A percentile compares a stretch with the other conserved stretches of the same genome.
phyloP scores from a whole-genome alignment of 2,329 filamentous ascomycete genomes.

The Paraconiothyrium brasiliense region DNA sequence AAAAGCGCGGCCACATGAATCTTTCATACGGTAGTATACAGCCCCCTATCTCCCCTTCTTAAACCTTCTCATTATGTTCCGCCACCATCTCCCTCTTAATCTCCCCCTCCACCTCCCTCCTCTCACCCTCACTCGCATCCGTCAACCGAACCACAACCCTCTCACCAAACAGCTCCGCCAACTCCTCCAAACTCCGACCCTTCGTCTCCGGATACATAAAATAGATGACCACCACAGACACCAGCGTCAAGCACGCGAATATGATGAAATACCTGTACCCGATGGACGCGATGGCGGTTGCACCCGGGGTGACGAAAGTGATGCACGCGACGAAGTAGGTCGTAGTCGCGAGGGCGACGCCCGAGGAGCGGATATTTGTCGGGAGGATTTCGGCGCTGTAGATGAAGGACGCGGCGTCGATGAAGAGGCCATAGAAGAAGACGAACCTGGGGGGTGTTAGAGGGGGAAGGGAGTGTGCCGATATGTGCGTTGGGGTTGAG shows the following conservation, averaged over 20 bases:
- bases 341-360: conserved; percentile 28
- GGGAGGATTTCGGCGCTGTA: conserved; percentile 36
- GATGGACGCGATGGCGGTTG: conserved; percentile 32
- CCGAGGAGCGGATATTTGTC: conserved; percentile 29
- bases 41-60: not conserved
- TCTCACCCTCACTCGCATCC: conserved; percentile 31
- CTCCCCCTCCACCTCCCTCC: conserved; percentile 26
- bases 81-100: conserved; percentile 29
- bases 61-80: conserved; percentile 19
- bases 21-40: too few relatives aligned
- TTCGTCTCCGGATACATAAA: conserved; percentile 68
- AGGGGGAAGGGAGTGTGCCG: too few relatives aligned
- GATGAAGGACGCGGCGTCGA: conserved; percentile 38
- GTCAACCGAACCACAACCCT: conserved; percentile 33
- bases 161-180: conserved; percentile 67
- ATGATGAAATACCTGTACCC: conserved; percentile 36
- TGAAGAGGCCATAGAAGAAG: conserved; percentile 58
- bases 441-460: conserved; percentile 46
- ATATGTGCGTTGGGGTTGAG: not conserved
- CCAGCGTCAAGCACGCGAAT: conserved; percentile 47
- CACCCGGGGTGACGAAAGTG: conserved; percentile 29
- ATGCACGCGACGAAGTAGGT: conserved; percentile 31
- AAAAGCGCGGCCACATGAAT: too few relatives aligned
- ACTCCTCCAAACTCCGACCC: conserved; percentile 66
- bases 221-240: conserved; percentile 55